Evolutionary conservation across 495 filamentous ascomycete genomes (phyloP).

Genomic region (Neurospora cerealis): DNA sequence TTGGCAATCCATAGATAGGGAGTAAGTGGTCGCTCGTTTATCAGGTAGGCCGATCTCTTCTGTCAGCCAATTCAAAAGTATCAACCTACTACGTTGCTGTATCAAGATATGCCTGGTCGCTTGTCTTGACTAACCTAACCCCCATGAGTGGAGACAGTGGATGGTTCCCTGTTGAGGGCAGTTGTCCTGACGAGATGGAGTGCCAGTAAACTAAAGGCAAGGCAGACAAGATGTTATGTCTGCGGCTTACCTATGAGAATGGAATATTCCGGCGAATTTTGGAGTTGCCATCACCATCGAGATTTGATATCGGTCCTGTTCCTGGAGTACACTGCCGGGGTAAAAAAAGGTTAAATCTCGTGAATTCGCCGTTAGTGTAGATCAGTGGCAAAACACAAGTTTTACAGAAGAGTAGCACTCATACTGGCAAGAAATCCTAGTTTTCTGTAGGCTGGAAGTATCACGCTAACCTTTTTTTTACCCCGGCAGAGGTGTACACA

Average conservation of each 20-base stretch:
- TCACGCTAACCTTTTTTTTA: too few species aligned
- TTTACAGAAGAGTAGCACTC: too few species aligned
- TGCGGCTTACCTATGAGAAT: too few species aligned
- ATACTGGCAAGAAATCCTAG: too few species aligned
- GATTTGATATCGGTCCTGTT: background rate
- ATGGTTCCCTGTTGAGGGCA: background rate
- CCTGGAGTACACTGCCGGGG: too few species aligned
- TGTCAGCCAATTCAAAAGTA: background rate
- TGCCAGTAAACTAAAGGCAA: background rate
- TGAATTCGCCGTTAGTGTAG: background rate
- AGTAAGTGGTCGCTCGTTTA: background rate
- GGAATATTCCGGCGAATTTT: background rate
- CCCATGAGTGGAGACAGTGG: background rate
- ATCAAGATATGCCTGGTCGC: background rate
- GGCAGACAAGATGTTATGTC: background rate
- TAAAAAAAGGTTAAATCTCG: background rate
- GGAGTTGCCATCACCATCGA: background rate
- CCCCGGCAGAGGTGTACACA: background rate
- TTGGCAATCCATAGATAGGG: background rate
- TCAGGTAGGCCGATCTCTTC: background rate
- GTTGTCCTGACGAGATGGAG: background rate
- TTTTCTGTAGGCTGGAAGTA: too few species aligned
- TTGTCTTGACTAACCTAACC: background rate
- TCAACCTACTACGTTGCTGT: background rate
- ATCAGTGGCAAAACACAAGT: background rate